Evolutionary conservation across 148 eudicot species (phyloP), one percentile per base, ranked within the genome.

Genomic region (Drosera capensis): DNA sequence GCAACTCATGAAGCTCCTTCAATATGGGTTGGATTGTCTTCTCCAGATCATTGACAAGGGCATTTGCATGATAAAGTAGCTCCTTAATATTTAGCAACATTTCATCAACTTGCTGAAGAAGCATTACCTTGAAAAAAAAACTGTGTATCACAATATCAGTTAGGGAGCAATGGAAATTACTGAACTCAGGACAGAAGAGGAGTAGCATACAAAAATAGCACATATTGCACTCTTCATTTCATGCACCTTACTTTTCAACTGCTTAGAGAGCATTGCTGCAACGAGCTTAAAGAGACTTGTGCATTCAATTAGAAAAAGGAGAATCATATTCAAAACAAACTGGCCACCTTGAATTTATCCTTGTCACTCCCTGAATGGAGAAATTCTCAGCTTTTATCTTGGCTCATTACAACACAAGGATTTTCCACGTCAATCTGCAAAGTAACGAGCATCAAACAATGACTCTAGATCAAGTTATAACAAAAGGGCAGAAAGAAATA

Each of bases 321-420:
- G 20, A n/a, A 53, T 20, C 28, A 2, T 9, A n/a, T n/a, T n/a
- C n/a, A n/a, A n/a, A n/a, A n/a, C n/a, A n/a, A n/a, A n/a, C n/a
- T n/a, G n/a, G n/a, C 29, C 48, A 85, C 99, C 95, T 78, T 86
- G 60, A 92, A 85, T 66, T 85, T 92, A 64, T 92, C 99, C 62
- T 72, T 86, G 49, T 70, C 70, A 59, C 67, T 92, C 52, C 99
- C 99, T 0, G 95, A 85, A 75, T 92, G 95, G 55, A 92, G 66
- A 68, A 92, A 92, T 62, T 92, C 99, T 63, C 95, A 67, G 67
- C 99, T 92, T 75, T 92, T 92, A 58, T 92, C 99, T 77, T 92
- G 99, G 57, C 69, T 81, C 99, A 92, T 85, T 48, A 92, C 72
- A 23, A 85, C 94, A 58, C 99, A 92, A 45, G 99, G 99, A 74